phyloP scores from a whole-genome alignment of 2,329 filamentous ascomycete species.

The Pseudogymnoascus sp. region DNA sequence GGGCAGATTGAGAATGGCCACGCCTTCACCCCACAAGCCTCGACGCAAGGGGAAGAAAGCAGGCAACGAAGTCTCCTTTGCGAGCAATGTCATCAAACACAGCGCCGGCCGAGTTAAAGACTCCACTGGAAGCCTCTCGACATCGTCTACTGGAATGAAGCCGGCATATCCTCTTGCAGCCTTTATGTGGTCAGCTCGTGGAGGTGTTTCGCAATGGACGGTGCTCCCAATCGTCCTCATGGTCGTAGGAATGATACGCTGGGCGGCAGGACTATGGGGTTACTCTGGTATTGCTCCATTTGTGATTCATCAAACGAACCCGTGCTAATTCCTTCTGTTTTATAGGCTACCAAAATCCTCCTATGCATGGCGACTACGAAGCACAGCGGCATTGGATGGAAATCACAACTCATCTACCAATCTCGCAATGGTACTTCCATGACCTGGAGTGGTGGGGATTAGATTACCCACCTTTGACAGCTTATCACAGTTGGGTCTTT shows the following conservation, averaged over 20 bases:
- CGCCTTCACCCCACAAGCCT: conserved; percentile 51
- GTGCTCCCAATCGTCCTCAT: conserved; percentile 82
- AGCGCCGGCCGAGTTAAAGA: conserved; percentile 5
- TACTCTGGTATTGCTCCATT: conserved; percentile 65
- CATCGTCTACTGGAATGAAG: conserved; percentile 27
- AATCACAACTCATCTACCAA: conserved; percentile 77
- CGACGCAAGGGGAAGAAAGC: conserved; percentile 51
- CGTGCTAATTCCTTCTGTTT: not conserved
- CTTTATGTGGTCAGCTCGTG: conserved; percentile 89
- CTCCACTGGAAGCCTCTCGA: conserved; percentile 1
- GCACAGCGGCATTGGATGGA: conserved; percentile 99
- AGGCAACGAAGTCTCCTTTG: conserved; percentile 30
- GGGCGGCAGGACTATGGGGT: conserved; percentile 87
- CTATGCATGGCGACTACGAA: conserved; percentile 96
- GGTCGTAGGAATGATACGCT: conserved; percentile 83
- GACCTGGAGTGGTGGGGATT: conserved; percentile 96
- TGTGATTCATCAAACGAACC: not conserved
- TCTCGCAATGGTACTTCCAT: conserved; percentile 97
- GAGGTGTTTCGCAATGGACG: conserved; percentile 79
- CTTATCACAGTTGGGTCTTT: conserved; percentile 95
- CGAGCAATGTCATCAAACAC: conserved; percentile 22
- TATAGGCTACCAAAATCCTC: conserved; percentile 68
- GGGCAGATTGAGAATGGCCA: conserved; percentile 19
- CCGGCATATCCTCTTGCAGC: conserved; percentile 86
- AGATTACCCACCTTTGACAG: conserved; percentile 94